These are phyloP conservation scores for Nepenthes mirabilis DNA, from an alignment of 148 eudicot genomes.

Conservation along the genomic window DNA sequence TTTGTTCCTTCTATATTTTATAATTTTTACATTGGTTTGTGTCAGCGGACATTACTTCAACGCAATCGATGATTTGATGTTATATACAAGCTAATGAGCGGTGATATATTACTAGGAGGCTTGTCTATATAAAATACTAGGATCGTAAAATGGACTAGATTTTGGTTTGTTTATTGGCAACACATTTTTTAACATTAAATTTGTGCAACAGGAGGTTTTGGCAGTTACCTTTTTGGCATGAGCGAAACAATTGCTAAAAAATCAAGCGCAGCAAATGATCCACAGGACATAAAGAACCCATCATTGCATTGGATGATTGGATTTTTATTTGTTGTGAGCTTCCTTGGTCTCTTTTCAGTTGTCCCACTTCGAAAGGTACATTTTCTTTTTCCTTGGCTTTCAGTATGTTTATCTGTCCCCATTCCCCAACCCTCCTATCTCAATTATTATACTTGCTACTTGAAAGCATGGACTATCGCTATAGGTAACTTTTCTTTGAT, in stretches of 20 bases:
- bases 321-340: conserved; percentile 75
- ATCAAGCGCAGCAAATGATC: conserved; percentile 21
- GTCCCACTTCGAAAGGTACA: conserved; percentile 76
- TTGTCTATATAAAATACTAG: neutral
- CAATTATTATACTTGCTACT: too few relatives aligned
- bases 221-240: conserved; percentile 80
- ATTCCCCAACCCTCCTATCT: neutral
- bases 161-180: neutral
- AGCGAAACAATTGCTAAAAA: conserved; percentile 46
- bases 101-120: too few relatives aligned
- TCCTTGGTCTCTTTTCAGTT: conserved; percentile 65
- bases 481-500: too few relatives aligned
- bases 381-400: neutral
- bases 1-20: too few relatives aligned
- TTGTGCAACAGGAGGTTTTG: conserved; percentile 60
- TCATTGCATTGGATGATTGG: conserved; percentile 55
- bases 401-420: neutral
- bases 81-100: too few relatives aligned
- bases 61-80: too few relatives aligned
- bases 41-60: too few relatives aligned
- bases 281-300: conserved; percentile 45
- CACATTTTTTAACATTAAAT: too few relatives aligned
- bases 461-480: too few relatives aligned
- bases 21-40: too few relatives aligned
- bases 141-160: neutral